phyloP scores from a whole-genome alignment of 345 rosid genomes.

The Eucalyptus marginata region DNA sequence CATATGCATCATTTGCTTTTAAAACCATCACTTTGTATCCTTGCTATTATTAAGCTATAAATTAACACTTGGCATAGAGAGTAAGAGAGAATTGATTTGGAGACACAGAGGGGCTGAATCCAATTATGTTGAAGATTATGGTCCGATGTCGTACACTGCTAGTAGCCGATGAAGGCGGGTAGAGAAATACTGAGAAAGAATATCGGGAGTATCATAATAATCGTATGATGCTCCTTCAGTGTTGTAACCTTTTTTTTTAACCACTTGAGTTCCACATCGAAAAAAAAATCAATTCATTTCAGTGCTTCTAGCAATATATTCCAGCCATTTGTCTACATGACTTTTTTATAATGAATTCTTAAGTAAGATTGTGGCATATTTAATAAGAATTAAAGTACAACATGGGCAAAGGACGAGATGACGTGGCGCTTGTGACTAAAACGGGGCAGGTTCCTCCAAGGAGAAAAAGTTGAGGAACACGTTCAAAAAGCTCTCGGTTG shows the following conservation, averaged over 20 bases:
- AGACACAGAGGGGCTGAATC: neutral
- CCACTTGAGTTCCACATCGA: rapidly evolving
- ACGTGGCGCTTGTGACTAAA: neutral
- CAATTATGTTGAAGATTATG: neutral
- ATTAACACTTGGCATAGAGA: neutral
- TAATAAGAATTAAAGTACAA: too few species aligned
- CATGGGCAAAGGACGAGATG: neutral
- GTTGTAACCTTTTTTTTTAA: rapidly evolving
- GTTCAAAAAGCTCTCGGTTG: neutral
- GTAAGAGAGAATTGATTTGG: neutral
- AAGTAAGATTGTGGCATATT: too few species aligned
- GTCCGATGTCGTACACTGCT: rapidly evolving
- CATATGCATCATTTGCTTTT: neutral
- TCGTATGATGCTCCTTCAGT: rapidly evolving
- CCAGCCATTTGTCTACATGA: rapidly evolving
- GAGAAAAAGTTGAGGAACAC: too few species aligned
- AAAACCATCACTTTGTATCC: neutral
- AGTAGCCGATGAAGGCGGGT: rapidly evolving
- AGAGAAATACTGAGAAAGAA: neutral
- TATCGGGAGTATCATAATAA: neutral
- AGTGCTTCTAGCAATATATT: rapidly evolving
- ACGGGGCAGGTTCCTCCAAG: neutral
- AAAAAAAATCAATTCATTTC: neutral
- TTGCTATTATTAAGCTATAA: neutral
- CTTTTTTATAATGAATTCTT: neutral